Evolutionary conservation across 2,329 filamentous ascomycete species (phyloP), one percentile per base, ranked within the genome.

Genomic region (Parascedosporium putredinis): DNA sequence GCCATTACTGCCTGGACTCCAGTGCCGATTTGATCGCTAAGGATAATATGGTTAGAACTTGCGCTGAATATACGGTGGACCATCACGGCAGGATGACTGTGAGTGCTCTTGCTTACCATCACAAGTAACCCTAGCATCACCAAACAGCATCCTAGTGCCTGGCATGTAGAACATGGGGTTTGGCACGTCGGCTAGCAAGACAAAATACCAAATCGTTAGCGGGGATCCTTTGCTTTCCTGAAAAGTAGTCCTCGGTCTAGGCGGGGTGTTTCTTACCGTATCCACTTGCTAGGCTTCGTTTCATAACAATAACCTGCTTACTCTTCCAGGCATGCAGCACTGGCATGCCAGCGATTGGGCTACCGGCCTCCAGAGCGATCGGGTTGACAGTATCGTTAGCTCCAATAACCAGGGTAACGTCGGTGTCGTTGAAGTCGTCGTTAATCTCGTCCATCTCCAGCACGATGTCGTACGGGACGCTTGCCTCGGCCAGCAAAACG

Each of bases 371-470:
- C 55, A 95, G 69, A 0, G 89, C 88, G 58, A 91, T 91, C 0
- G 89, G 89, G 60, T 95, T 95, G 33, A 95, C 89, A 0, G 89
- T 95, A 59, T 95, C 89, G 58, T 95, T 95, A 7, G 89, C 89
- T 3, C 89, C 89, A 59, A 95, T 95, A 0, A 95, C 88, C 3
- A 95, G 77, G 0, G 87, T 89, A 8, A 95, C 73, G 59, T 95
- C 89, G 0, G 89, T 94, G 24, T 93, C 85, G 5, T 74, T 66
- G 63, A 95, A 95, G 59, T 95, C 88, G 54, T 94, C 88, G 64
- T 95, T 95, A 68, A 95, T 94, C 70, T 95, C 89, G 58, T 95
- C 89, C 88, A 95, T 95, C 67, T 95, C 88, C 43, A 94, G 75
- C 24, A 95, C 88, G 50, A 95, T 91, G 58, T 95, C 89, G 59